Percentiles rank a stretch among this genome's conserved stretches.
These are phyloP conservation scores for Rostrohypoxylon terebratum DNA, from an alignment of 495 filamentous ascomycete genomes.

Conservation along the genomic window DNA sequence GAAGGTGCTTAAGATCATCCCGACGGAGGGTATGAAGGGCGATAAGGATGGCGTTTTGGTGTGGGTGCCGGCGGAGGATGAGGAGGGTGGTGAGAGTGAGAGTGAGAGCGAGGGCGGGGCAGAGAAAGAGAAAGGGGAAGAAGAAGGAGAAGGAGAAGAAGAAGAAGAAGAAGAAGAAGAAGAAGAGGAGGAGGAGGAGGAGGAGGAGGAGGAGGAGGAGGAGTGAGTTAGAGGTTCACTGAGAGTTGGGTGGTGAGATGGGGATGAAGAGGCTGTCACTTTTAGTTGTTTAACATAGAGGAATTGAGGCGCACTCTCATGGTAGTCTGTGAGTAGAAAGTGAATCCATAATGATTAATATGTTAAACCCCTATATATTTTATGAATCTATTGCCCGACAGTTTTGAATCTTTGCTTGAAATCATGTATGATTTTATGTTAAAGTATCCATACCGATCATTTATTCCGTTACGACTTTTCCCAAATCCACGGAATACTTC, in stretches of 20 bases:
- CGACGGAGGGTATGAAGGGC: slow-evolving; percentile 75
- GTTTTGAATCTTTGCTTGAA: no score
- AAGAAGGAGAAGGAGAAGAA: not conserved
- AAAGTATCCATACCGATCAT: not conserved
- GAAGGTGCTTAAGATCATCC: slow-evolving; percentile 80
- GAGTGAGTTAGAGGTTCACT: not conserved
- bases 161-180: not conserved
- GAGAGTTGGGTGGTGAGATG: not conserved
- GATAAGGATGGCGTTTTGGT: slow-evolving; percentile 78
- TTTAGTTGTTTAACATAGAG: slow-evolving; percentile 16
- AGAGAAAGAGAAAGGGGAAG: not conserved
- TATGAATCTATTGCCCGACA: not conserved
- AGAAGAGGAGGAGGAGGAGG: not conserved
- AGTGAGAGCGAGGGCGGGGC: not conserved
- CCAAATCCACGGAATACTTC: not conserved
- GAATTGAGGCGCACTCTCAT: slow-evolving; percentile 11
- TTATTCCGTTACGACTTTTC: not conserved
- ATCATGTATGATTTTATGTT: not conserved
- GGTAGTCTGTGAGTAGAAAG: not conserved
- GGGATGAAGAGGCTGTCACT: not conserved
- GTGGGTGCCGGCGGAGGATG: slow-evolving; percentile 68
- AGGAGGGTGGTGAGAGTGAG: slow-evolving; percentile 47
- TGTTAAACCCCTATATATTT: not conserved
- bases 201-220: not conserved
- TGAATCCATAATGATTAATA: not conserved